phyloP scores from a whole-genome alignment of 1,284 basidiomycete species.

The Ustanciosporium gigantosporum region DNA sequence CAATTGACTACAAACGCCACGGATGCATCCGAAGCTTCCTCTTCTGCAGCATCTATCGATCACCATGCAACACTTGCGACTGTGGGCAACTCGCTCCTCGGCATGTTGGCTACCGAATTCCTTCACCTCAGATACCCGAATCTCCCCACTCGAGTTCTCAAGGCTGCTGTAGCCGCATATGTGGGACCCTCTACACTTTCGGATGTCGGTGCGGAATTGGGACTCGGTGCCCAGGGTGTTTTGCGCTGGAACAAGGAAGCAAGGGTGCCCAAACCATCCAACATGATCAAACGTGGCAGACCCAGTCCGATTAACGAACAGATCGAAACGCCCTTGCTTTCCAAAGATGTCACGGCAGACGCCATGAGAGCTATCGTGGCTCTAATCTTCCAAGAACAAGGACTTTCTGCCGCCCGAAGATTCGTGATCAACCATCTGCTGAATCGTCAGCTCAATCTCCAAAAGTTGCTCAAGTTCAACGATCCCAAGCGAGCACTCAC shows the following conservation, averaged over 20 bases:
- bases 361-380: slow-evolving; percentile 65
- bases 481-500: slow-evolving; percentile 61
- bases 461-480: slow-evolving; percentile 79
- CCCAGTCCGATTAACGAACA: background rate
- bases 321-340: slow-evolving; percentile 14
- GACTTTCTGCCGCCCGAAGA: slow-evolving; percentile 22
- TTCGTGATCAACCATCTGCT: slow-evolving; percentile 46
- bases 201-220: slow-evolving; percentile 72
- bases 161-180: slow-evolving; percentile 85
- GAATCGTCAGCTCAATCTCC: slow-evolving; percentile 66
- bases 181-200: slow-evolving; percentile 83
- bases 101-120: slow-evolving; percentile 85
- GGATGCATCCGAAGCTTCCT: too few relatives aligned
- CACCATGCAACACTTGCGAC: slow-evolving; percentile 79
- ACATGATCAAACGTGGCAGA: slow-evolving; percentile 10
- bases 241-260: slow-evolving; percentile 64
- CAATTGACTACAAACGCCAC: too few relatives aligned
- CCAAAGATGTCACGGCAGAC: slow-evolving; percentile 56
- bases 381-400: slow-evolving; percentile 65
- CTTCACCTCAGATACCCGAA: slow-evolving; percentile 83
- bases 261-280: slow-evolving; percentile 13
- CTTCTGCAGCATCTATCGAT: too few relatives aligned
- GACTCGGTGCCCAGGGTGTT: slow-evolving; percentile 52
- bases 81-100: slow-evolving; percentile 86
- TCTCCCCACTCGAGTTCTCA: slow-evolving; percentile 84